Percentiles rank a stretch among this genome's conserved stretches.
Evolutionary conservation across 2,329 filamentous ascomycete genomes (phyloP).

Genomic region (Colletotrichum sp.): DNA sequence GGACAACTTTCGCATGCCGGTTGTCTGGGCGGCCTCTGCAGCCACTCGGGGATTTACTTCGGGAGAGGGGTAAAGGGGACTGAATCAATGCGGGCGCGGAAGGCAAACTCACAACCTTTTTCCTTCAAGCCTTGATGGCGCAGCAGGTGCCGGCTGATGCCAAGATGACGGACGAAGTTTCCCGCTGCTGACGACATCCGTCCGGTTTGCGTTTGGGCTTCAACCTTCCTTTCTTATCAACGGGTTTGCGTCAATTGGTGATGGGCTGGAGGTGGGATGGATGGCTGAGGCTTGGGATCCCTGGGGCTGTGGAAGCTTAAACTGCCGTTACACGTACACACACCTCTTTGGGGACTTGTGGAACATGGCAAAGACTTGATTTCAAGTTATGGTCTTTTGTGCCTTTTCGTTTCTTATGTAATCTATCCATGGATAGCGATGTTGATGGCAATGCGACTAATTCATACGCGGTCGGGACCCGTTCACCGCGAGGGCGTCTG

Average conservation of each 20-base stretch:
- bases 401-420: neutral
- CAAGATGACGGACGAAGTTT: neutral
- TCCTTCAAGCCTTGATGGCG: neutral
- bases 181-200: neutral
- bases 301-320: neutral
- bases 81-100: neutral
- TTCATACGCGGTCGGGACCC: neutral
- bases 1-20: neutral
- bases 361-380: neutral
- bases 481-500: neutral
- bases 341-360: neutral
- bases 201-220: neutral
- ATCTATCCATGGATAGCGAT: too few relatives aligned
- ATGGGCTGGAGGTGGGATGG: neutral
- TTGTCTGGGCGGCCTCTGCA: neutral
- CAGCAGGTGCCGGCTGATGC: neutral
- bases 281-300: neutral
- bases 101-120: neutral
- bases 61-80: neutral
- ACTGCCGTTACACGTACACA: neutral
- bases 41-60: neutral
- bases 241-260: neutral
- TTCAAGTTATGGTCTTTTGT: neutral
- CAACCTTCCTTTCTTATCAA: neutral
- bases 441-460: neutral